These are phyloP conservation scores for Agaricus subrufescens DNA, from an alignment of 768 basidiomycete species.

Conservation along the genomic window DNA sequence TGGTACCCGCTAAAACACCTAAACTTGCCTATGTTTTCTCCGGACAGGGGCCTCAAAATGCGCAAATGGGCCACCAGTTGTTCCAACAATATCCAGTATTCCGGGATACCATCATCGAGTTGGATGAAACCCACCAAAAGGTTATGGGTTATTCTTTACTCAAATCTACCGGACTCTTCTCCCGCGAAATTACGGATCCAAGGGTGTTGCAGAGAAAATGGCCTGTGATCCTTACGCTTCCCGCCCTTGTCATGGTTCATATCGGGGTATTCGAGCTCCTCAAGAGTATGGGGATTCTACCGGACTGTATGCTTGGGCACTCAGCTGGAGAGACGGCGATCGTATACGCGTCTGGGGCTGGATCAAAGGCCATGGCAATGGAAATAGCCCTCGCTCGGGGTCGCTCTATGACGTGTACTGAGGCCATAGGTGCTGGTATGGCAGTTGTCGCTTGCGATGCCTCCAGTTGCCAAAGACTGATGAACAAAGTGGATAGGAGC, in stretches of 20 bases:
- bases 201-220: constrained; percentile 19
- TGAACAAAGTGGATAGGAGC: constrained; percentile 13
- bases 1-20: constrained; percentile 19
- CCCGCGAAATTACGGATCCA: constrained; percentile 2
- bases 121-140: constrained; percentile 28
- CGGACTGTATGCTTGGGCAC: constrained; percentile 38
- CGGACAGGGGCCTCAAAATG: constrained; percentile 22
- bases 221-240: constrained; percentile 34
- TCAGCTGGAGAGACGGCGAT: constrained; percentile 45
- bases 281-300: constrained; percentile 26
- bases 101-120: constrained; percentile 29
- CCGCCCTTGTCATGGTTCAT: constrained; percentile 39
- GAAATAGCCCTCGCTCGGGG: constrained; percentile 40
- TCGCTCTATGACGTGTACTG: constrained; percentile 26
- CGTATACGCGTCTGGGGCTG: constrained; percentile 39
- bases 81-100: constrained; percentile 30
- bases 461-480: constrained; percentile 21
- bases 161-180: constrained; percentile 31
- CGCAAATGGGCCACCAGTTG: constrained; percentile 22
- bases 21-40: constrained; percentile 28
- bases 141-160: constrained; percentile 32
- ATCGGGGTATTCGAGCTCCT: constrained; percentile 41
- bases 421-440: constrained; percentile 35
- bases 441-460: constrained; percentile 34
- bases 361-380: constrained; percentile 32